Evolutionary conservation across 208 protist genomes (phyloP), one percentile per base, ranked within the genome.

Genomic region (Crithidia acanthocephali): DNA sequence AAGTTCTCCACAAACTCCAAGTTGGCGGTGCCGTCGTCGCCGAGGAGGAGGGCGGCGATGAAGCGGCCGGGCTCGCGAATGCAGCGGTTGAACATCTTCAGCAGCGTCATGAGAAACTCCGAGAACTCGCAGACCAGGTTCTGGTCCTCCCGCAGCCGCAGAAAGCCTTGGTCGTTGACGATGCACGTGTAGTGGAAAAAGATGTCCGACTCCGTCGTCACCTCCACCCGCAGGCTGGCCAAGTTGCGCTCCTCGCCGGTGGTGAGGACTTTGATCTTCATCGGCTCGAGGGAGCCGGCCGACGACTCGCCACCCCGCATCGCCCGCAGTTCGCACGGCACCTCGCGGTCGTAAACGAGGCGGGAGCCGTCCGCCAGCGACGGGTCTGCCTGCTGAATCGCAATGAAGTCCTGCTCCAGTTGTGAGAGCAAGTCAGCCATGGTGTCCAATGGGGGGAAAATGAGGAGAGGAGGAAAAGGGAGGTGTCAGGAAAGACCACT

Each of bases 1-100:
- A 98, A 80, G 62, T 97, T 98, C 68, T 98, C 94, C 35, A 98
- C 87, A 74, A 98, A 98, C 65, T 98, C 93, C 58, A 98, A 68
- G 35, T 91, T 93, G 0, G 86, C 93, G 3, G 84, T 87, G 37
- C 92, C 93, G 64, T 98, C 91, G 23, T 87, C 80, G 28, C 81
- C 81, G 23, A 98, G 68, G 25, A 98, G 76, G 20, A 98, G 77
- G 1, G 97, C 90, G 20, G 87, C 90, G 27, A 98, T 85, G 69
- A 97, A 96, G 44, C 85, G 80, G 22, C 89, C 87, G 2, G 90
- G 93, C 72, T 98, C 92, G 11, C 85, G 84, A 58, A 98, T 97
- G 77, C 91, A 96, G 20, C 87, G 81, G 70, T 97, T 97, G 58
- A 98, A 85, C 94, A 98, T 98, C 69, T 95, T 94, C 57, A 97